A percentile compares a stretch with the other conserved stretches of the same genome.
These are phyloP conservation scores for Colletotrichum endophyticum DNA, from an alignment of 2,329 filamentous ascomycete genomes.

Conservation along the genomic window DNA sequence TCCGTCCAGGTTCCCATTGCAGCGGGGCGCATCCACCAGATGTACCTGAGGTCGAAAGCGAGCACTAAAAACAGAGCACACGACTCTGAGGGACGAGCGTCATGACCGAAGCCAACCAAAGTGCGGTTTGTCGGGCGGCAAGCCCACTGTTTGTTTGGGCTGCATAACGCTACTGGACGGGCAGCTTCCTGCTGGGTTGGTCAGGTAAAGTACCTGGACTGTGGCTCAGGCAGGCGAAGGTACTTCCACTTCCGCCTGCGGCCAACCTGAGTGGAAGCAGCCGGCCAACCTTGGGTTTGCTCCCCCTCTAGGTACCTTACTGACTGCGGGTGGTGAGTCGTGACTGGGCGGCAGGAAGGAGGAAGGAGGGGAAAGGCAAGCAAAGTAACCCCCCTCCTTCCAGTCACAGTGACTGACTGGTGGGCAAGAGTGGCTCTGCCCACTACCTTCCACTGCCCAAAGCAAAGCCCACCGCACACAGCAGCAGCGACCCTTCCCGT, in stretches of 20 bases:
- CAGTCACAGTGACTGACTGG: background rate
- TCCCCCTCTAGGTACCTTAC: background rate
- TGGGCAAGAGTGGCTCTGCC: background rate
- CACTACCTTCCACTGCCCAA: background rate
- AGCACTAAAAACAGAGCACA: background rate
- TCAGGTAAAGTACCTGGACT: background rate
- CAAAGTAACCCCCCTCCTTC: background rate
- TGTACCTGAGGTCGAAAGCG: background rate
- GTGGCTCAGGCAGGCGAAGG: background rate
- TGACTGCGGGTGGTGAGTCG: background rate
- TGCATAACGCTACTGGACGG: background rate
- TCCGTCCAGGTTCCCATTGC: background rate
- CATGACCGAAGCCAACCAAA: background rate
- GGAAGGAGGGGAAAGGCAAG: background rate
- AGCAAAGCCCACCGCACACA: background rate
- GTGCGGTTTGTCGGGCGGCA: background rate
- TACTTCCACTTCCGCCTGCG: background rate
- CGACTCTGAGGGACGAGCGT: background rate
- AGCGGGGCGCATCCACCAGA: background rate
- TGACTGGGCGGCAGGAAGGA: background rate
- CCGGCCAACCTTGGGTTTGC: background rate
- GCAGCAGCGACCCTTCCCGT: constrained; percentile 20
- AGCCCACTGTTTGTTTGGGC: constrained; percentile 3
- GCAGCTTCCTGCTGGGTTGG: background rate
- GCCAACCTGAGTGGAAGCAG: background rate